Base-by-base conservation (phyloP, 345 rosid species). In the Corchorus capsularis region DNA sequence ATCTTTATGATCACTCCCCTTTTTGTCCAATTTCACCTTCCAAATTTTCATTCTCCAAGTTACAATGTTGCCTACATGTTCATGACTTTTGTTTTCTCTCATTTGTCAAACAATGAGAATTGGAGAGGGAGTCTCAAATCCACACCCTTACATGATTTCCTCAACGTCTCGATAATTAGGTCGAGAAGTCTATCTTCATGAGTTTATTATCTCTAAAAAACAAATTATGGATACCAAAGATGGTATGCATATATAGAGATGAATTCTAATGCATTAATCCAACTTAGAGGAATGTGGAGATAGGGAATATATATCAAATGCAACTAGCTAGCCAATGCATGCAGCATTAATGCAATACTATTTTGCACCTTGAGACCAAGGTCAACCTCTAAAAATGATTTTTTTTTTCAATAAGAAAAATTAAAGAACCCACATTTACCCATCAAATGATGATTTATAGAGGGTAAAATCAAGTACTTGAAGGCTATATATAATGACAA, bases 401-500 rank as follows among this genome's bases (percentile, higher is more conserved):
- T 3, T 7, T 0, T 14, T 68, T 68, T 68, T 7, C 1, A 9
- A 3, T 1, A 43, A 64, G 50, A 32, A 11, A 16, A n/a, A n/a
- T n/a, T n/a, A n/a, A 45, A 45, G 7, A 7, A 41, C 5, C 47
- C 47, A 45, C 1, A 45, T 45, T 45, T 45, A 45, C 47, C 47
- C 47, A 45, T 45, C 47, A 45, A 45, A 69, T 69, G 45, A 17
- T 17, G 34, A 52, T 27, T 27, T 27, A 27, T 27, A 27, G 27
- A 17, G 45, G 8, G 4, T 35, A 4, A 14, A 72, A 56, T 39
- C 52, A 37, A 41, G 43, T 41, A 57, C 14, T 59, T 41, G 53
- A 39, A 57, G 54, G 39, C 46, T 34, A 34, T 19, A 62, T 70
- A 34, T 53, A 63, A 13, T 15, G 81, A 82, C 87, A 83, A 83